These are phyloP conservation scores for Zymoseptoria tritici DNA, from an alignment of 2,329 filamentous ascomycete species.

Conservation along the genomic window DNA sequence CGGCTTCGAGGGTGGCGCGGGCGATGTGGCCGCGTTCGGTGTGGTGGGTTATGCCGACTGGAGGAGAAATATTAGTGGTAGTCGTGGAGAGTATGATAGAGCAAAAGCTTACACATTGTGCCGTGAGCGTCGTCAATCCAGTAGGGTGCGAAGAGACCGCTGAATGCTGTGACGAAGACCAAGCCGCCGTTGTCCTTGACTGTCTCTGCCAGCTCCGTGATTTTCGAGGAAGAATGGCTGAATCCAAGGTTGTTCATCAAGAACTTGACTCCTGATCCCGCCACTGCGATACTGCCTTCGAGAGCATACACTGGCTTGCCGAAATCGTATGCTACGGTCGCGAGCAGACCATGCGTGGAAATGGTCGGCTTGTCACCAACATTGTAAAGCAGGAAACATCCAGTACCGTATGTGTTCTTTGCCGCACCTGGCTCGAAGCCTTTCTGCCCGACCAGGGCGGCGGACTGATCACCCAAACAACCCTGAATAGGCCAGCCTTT, in stretches of 20 bases:
- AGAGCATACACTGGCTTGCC: constrained; percentile 66
- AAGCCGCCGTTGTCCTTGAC: constrained; percentile 74
- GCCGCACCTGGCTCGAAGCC: constrained; percentile 75
- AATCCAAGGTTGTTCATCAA: constrained; percentile 54
- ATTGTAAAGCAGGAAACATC: constrained; percentile 84
- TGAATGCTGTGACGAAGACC: constrained; percentile 82
- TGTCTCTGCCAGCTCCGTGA: constrained; percentile 56
- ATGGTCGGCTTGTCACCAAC: constrained; percentile 79
- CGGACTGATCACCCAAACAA: constrained; percentile 79
- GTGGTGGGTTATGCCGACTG: constrained; percentile 47
- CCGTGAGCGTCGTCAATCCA: constrained; percentile 92
- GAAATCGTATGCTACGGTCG: constrained; percentile 84
- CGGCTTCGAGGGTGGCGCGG: constrained; percentile 80
- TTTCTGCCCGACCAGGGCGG: constrained; percentile 63
- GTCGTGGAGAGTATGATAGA: too few relatives aligned
- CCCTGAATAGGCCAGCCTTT: constrained; percentile 67
- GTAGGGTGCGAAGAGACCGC: constrained; percentile 83
- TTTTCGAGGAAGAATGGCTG: constrained; percentile 55
- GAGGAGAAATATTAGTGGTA: too few relatives aligned
- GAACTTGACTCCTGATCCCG: constrained; percentile 60
- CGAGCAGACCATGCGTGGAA: constrained; percentile 71
- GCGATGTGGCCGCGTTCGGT: constrained; percentile 85
- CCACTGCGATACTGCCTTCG: constrained; percentile 73
- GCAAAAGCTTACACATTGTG: constrained; percentile 71
- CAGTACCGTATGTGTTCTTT: constrained; percentile 88